These are phyloP conservation scores for Talaromyces amestolkiae DNA, from an alignment of 2,329 filamentous ascomycete genomes.

Conservation along the genomic window DNA sequence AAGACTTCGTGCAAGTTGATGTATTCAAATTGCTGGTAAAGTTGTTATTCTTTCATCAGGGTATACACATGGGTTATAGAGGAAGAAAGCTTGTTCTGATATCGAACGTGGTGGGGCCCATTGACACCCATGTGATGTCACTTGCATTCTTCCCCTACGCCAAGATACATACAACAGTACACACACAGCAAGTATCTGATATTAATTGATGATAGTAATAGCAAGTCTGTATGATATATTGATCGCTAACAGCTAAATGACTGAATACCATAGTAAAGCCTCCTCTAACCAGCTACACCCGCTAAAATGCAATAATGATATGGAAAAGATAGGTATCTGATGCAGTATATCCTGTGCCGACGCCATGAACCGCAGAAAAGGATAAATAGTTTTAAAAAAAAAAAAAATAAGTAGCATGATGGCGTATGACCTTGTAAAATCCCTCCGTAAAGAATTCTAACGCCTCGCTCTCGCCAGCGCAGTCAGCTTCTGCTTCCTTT, in stretches of 20 bases:
- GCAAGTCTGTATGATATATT: not conserved
- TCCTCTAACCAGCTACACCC: constrained; percentile 16
- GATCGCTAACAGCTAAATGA: constrained; percentile 3
- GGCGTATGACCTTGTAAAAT: constrained; percentile 1
- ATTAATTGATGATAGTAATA: not conserved
- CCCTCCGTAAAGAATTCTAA: constrained; percentile 14
- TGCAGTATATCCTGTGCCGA: constrained; percentile 23
- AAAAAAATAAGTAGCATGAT: constrained; percentile 21
- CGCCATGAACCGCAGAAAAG: constrained; percentile 23
- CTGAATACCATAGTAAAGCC: constrained; percentile 1
- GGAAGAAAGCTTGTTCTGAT: not conserved
- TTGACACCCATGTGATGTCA: constrained; percentile 19
- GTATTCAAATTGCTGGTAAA: not conserved
- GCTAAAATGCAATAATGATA: constrained; percentile 20
- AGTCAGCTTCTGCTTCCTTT: constrained; percentile 43
- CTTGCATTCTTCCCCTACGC: not conserved
- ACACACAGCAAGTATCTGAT: too few species aligned
- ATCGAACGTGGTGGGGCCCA: constrained; percentile 2
- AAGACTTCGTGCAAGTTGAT: too few species aligned
- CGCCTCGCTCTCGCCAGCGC: constrained; percentile 38
- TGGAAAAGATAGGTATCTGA: constrained; percentile 13
- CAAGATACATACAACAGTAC: too few species aligned
- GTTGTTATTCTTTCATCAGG: not conserved
- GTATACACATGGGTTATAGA: not conserved
- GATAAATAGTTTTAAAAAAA: not conserved